Percentiles rank a stretch among this genome's conserved stretches.
Conservation (phyloP, 352 stramenopile species). For the Thalassiosira sp. region DNA sequence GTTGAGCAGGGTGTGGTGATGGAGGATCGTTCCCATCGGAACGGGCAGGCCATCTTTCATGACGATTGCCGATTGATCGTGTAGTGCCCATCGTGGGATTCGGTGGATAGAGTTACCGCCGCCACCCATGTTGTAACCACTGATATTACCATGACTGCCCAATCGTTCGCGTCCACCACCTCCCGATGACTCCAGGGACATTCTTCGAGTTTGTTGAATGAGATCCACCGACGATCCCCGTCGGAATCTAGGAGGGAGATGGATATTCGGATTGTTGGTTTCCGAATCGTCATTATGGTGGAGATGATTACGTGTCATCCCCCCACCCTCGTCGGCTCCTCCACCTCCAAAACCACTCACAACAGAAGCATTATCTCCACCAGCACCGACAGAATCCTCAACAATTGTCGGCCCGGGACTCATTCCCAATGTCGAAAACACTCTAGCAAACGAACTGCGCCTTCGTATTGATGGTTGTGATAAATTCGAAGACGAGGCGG, state of each 20-base stretch:
- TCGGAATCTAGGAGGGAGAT: conserved; percentile 20
- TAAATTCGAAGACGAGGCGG: conserved; percentile 10
- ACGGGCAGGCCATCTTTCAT: conserved; percentile 50
- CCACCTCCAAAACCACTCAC: conserved; percentile 1
- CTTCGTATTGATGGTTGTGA: conserved; percentile 19
- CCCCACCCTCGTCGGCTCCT: conserved; percentile 1
- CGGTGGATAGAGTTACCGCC: not conserved
- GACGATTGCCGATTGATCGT: conserved; percentile 44
- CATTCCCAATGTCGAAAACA: conserved; percentile 51
- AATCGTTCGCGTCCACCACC: conserved; percentile 13
- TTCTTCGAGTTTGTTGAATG: conserved; percentile 7
- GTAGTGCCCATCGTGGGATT: conserved; percentile 48
- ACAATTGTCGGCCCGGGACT: conserved; percentile 11
- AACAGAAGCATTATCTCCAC: not conserved
- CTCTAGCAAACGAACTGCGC: conserved; percentile 36
- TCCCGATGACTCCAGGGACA: not conserved
- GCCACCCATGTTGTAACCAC: not conserved
- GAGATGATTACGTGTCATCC: not conserved
- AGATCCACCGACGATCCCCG: conserved; percentile 11
- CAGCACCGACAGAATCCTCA: conserved; percentile 6
- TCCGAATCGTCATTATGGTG: conserved; percentile 16
- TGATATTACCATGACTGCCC: conserved; percentile 6
- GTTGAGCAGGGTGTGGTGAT: conserved; percentile 43
- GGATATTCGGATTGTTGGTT: conserved; percentile 26
- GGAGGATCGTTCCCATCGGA: conserved; percentile 32